Base-by-base conservation (phyloP, 192 early-diverging fungal genomes). In the Linnemannia zychae region DNA sequence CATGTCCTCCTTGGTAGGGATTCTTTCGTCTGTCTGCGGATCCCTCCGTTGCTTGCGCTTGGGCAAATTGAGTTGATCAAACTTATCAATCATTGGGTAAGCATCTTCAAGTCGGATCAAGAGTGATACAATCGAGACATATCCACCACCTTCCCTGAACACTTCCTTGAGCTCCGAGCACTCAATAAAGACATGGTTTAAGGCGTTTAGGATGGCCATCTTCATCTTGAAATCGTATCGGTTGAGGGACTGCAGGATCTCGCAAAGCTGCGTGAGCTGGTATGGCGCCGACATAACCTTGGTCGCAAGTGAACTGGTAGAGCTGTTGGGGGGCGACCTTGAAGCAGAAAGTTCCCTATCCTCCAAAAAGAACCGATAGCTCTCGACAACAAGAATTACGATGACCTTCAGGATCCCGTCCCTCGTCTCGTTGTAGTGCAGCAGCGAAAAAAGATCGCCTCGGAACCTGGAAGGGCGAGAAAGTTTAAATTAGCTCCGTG, bases 111-210 rank as follows among this genome's bases (percentile, higher is more conserved):
- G 74, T 13, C 92, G 76, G 24, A 93, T 89, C 4, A 93, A 71
- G 17, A 91, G 87, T 4, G 92, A 93, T 3, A 93, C 88, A 20
- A 94, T 79, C 22, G 90, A 90, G 22, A 93, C 86, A 69, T 91
- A 94, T 33, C 93, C 93, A 7, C 93, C 92, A 44, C 82, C 85
- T 48, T 86, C 81, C 44, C 93, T 87, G 53, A 94, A 94, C 31
- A 90, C 91, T 66, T 91, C 89, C 46, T 88, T 82, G 49, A 91
- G 89, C 28, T 86, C 84, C 0, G 89, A 78, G 63, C 89, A 91
- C 12, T 89, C 81, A 28, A 74, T 40, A 47, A 94, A 87, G 4
- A 91, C 87, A 6, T 90, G 82, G 46, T 86, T 90, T 46, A 94
- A 89, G 0, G 89, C 77, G 22, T 80, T 88, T 17, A 94, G 68